Evolutionary conservation across 1,284 basidiomycete species (phyloP), one percentile per base, ranked within the genome.

Genomic region (Leccinum angustisporum): DNA sequence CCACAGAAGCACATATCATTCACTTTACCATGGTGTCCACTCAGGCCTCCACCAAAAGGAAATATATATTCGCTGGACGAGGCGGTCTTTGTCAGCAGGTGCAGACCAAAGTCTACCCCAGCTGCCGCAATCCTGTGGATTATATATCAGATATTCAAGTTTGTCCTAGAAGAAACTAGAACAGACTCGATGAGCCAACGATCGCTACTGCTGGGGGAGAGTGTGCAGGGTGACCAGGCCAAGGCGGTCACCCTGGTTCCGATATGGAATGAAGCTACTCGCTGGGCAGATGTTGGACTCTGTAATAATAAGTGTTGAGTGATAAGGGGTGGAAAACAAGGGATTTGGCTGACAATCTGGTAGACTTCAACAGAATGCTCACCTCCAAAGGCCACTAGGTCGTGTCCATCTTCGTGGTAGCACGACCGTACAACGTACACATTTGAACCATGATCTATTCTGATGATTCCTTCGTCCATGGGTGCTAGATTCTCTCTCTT

Each of bases 1-100:
- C 89, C 89, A 68, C 88, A 90, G 68, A 89, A 92, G 30, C 85
- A 79, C 79, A 92, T 86, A 65, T 86, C 90, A 64, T 86, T 91
- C 10, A 93, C 77, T 68, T 81, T 84, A 43, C 85, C 86, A 72
- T 92, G 86, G 69, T 92, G 90, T 1, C 90, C 89, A 62, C 85
- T 90, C 33, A 90, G 76, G 2, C 90, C 88, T 6, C 89, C 91
- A 16, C 90, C 91, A 68, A 92, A 92, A 9, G 81, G 74, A 63
- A 87, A 89, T 50, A 87, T 76, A 58, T 79, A 72, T 68, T 89
- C 87, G n/a, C 76, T 74, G 3, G 73, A 71, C 16, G 76, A 74
- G 3, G 78, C 74, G 1, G 82, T 76, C 71, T 86, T 90, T 51
- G 84, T 84, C 62, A 92, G 80, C 25, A 89, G 76, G 70, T 88